Conservation (phyloP, 495 filamentous ascomycete species). For the Tuber aestivum region DNA sequence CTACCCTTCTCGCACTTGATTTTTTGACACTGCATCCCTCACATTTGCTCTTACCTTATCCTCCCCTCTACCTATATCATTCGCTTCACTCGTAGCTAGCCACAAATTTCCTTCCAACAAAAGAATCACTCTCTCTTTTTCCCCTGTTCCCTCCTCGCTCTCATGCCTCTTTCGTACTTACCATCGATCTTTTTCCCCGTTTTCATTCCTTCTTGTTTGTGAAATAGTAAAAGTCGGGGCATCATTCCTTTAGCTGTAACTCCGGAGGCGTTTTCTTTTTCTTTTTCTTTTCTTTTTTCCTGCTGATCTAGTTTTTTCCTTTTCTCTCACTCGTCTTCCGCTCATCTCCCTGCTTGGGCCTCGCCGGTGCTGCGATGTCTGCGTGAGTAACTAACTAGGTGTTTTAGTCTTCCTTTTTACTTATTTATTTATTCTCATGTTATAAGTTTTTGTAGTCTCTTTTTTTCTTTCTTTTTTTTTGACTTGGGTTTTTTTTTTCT, state of each 20-base stretch:
- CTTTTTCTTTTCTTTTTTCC: background rate
- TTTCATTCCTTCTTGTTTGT: slow-evolving; percentile 16
- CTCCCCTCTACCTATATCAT: background rate
- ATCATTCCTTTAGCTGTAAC: background rate
- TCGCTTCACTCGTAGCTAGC: background rate
- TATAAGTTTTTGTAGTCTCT: background rate
- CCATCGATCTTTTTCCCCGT: slow-evolving; percentile 17
- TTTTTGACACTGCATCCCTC: background rate
- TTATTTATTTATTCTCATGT: background rate
- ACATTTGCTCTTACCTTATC: background rate
- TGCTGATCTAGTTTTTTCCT: background rate
- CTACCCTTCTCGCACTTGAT: background rate
- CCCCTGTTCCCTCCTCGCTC: background rate
- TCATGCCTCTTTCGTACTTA: slow-evolving; percentile 5
- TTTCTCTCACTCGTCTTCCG: background rate
- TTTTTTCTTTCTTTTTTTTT: too few species aligned
- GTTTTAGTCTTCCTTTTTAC: background rate
- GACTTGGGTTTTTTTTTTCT: background rate
- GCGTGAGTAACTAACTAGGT: background rate
- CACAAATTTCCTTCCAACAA: background rate
- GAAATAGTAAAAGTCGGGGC: background rate
- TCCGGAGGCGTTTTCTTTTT: slow-evolving; percentile 9
- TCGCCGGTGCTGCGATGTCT: background rate
- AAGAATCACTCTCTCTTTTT: background rate
- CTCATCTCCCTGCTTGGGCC: background rate